Evolutionary conservation across 306 rosid genomes (phyloP).

Genomic region (Vigna trinervia): DNA sequence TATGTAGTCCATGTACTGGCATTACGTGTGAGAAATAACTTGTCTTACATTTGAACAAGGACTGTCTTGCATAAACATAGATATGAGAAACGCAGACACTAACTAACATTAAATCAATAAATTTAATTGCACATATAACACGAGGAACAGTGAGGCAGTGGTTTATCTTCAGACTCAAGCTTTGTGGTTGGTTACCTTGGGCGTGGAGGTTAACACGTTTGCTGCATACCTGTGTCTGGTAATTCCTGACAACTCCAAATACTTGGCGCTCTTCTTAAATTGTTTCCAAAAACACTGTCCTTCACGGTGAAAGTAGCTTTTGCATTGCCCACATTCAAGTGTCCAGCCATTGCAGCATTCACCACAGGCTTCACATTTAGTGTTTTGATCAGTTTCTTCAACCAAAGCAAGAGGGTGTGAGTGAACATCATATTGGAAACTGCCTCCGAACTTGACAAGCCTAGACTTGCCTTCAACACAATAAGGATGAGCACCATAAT

Average conservation of each 20-base stretch:
- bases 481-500: not conserved
- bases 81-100: not conserved
- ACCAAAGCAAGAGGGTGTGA: slow-evolving; percentile 21
- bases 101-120: too few species aligned
- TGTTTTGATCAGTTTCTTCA: not conserved
- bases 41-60: not conserved
- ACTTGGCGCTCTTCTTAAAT: slow-evolving; percentile 11
- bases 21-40: not conserved
- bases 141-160: too few species aligned
- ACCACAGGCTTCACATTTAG: slow-evolving; percentile 3
- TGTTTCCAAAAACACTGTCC: slow-evolving; percentile 13
- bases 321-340: slow-evolving; percentile 17
- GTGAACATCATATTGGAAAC: slow-evolving; percentile 12
- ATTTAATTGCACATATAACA: not conserved
- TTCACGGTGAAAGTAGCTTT: slow-evolving; percentile 5
- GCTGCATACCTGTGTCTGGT: slow-evolving; percentile 17
- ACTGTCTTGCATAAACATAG: not conserved
- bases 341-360: slow-evolving; percentile 6
- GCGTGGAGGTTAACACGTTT: slow-evolving; percentile 23
- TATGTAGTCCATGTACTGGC: not conserved
- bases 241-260: not conserved
- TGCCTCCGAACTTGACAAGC: slow-evolving; percentile 2
- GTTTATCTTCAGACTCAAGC: not conserved
- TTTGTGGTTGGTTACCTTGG: slow-evolving; percentile 18
- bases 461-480: not conserved